phyloP scores from a whole-genome alignment of 2,329 filamentous ascomycete genomes.

The Hypoxylon rubiginosum region DNA sequence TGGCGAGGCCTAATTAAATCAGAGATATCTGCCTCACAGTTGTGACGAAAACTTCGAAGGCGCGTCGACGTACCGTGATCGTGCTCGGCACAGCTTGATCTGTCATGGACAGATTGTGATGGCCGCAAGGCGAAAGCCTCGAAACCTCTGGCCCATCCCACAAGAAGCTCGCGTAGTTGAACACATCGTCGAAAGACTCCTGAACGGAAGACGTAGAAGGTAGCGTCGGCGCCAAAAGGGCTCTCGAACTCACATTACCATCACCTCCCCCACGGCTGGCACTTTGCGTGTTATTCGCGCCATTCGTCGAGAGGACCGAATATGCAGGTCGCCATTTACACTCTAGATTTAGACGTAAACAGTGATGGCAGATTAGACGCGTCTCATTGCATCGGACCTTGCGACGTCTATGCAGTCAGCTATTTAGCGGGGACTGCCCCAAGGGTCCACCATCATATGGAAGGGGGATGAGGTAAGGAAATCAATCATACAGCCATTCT shows the following conservation, averaged over 20 bases:
- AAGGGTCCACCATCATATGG: background rate
- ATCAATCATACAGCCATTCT: slow-evolving; percentile 59
- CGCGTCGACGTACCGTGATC: slow-evolving; percentile 38
- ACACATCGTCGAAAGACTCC: slow-evolving; percentile 57
- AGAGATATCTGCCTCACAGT: slow-evolving; percentile 3
- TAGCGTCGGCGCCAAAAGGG: slow-evolving; percentile 10
- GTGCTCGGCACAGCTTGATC: slow-evolving; percentile 40
- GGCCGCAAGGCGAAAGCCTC: slow-evolving; percentile 42
- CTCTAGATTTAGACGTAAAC: slow-evolving; percentile 65
- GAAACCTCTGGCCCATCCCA: slow-evolving; percentile 58
- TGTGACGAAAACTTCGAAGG: slow-evolving; percentile 6
- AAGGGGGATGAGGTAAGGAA: background rate
- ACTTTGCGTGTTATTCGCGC: background rate
- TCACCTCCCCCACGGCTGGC: slow-evolving; percentile 21
- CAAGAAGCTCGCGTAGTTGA: slow-evolving; percentile 64
- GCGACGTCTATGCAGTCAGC: slow-evolving; percentile 56
- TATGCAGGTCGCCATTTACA: slow-evolving; percentile 62
- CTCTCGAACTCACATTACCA: slow-evolving; percentile 18
- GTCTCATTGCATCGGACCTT: slow-evolving; percentile 69
- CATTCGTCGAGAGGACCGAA: slow-evolving; percentile 41
- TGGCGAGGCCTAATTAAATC: slow-evolving; percentile 17
- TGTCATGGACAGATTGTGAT: slow-evolving; percentile 24
- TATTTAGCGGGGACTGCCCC: slow-evolving; percentile 17
- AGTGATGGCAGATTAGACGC: slow-evolving; percentile 66
- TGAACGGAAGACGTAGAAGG: slow-evolving; percentile 36